Percentiles rank a stretch among this genome's conserved stretches.
These are phyloP conservation scores for Gracilaria domingensis DNA, from an alignment of 23 red algal species.

Conservation along the genomic window DNA sequence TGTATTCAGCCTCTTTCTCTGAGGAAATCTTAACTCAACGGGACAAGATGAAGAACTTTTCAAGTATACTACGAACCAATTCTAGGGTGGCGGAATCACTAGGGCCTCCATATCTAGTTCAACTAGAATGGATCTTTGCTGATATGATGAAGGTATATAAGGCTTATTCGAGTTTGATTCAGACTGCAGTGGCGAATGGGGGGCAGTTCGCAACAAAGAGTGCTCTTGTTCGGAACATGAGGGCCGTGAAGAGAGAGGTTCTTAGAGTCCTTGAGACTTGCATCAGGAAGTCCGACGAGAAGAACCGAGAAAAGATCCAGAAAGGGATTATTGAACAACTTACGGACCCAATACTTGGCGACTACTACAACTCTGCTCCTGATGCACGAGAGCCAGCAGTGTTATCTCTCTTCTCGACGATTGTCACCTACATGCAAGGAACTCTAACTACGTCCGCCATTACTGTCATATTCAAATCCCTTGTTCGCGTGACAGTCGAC, in stretches of 20 bases:
- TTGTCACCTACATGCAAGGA: constrained; percentile 82
- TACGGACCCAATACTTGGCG: constrained; percentile 80
- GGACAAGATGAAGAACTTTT: constrained; percentile 93
- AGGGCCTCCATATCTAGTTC: constrained; percentile 85
- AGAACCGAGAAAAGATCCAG: constrained; percentile 78
- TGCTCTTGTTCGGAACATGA: constrained; percentile 90
- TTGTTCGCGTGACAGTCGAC: constrained; percentile 84
- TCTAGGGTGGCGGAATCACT: constrained; percentile 80
- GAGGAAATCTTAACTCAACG: constrained; percentile 72
- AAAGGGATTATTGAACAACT: constrained; percentile 84
- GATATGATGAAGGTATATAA: constrained; percentile 91
- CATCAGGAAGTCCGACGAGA: constrained; percentile 60
- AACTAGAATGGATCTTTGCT: constrained; percentile 81
- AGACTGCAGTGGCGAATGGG: constrained; percentile 64
- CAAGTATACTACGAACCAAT: constrained; percentile 90
- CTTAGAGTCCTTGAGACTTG: constrained; percentile 85
- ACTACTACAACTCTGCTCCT: constrained; percentile 84
- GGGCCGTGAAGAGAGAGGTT: constrained; percentile 95
- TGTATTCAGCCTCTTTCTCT: constrained; percentile 75
- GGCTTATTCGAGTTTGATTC: constrained; percentile 85
- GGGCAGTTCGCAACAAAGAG: constrained; percentile 80
- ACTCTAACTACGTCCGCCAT: constrained; percentile 58
- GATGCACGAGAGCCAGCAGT: constrained; percentile 94
- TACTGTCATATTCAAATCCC: constrained; percentile 83
- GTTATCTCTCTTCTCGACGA: constrained; percentile 86